These are phyloP conservation scores for Bimuria novae-zelandiae DNA, from an alignment of 2,329 filamentous ascomycete species.

Conservation along the genomic window DNA sequence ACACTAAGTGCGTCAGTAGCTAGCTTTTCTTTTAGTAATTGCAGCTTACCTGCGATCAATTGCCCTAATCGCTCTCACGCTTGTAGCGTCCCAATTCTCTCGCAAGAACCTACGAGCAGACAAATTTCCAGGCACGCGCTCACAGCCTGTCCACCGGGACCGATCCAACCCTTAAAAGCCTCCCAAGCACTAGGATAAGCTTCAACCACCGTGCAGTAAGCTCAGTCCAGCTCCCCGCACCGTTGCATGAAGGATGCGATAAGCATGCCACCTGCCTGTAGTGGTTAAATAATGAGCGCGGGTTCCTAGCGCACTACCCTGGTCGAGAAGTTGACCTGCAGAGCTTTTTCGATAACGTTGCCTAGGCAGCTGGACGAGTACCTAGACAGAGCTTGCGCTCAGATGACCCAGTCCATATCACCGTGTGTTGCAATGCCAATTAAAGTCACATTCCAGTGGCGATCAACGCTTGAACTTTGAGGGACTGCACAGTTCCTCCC, in stretches of 20 bases:
- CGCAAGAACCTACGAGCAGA: background rate
- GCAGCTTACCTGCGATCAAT: background rate
- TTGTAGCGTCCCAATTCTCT: background rate
- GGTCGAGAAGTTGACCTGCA: background rate
- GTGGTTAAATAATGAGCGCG: background rate
- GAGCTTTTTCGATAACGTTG: constrained; percentile 2
- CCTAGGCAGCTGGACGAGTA: background rate
- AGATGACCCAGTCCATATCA: too few species aligned
- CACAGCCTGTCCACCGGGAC: background rate
- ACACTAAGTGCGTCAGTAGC: background rate
- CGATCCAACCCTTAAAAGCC: background rate
- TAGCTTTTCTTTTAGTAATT: background rate
- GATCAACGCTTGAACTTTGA: too few species aligned
- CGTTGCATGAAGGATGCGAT: background rate
- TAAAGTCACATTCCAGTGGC: too few species aligned
- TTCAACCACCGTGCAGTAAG: background rate
- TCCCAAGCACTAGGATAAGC: background rate
- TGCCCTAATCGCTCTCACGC: background rate
- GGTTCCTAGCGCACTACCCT: background rate
- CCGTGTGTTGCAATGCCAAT: too few species aligned
- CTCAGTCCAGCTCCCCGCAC: background rate
- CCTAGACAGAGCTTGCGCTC: too few species aligned
- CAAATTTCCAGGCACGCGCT: background rate
- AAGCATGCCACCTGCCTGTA: constrained; percentile 4
- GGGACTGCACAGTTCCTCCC: too few species aligned